Evolutionary conservation across 768 basidiomycete genomes (phyloP), one percentile per base, ranked within the genome.

Genomic region (Suillus ampliporus): DNA sequence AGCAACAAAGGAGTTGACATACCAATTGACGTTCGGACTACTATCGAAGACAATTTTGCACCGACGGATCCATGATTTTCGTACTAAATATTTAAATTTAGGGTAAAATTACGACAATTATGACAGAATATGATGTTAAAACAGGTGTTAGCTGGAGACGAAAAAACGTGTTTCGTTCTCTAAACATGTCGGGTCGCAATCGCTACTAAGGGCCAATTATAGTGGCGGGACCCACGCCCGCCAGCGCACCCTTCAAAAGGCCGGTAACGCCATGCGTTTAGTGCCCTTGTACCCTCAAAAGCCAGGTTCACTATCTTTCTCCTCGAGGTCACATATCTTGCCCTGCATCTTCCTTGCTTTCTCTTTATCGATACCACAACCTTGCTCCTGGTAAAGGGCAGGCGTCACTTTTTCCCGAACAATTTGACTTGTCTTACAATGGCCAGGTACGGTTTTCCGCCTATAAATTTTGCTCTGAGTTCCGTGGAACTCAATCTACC

Each of bases 81-180:
- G 19, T 57, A 40, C 6, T 15, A 28, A 48, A 34, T 23, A 34
- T 40, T n/a, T 60, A 54, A 57, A 65, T 64, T 69, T 1, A 61
- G 64, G 50, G 13, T 7, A 9, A 56, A 69, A 72, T 65, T 65
- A 28, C n/a, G 69, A 68, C 19, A 60, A 68, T 70, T 71, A 48
- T 41, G 65, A 53, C 68, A 48, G 38, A 70, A 67, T 62, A 57
- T 57, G 53, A 50, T 43, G 38, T 54, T 70, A 75, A 74, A 69
- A 71, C 74, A 71, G 71, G 73, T 71, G 68, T 71, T 70, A 68
- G 74, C 79, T 80, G 82, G 80, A 80, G 82, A 82, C 80, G 84
- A 86, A 84, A 88, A 88, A 88, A 90, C 88, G 88, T 90, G 89
- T 86, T 83, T 84, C 83, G 85, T 84, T 79, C 81, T 80, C 88